A percentile compares a stretch with the other conserved stretches of the same genome.
phyloP scores from a whole-genome alignment of 1,284 basidiomycete species.

The Tranzscheliella williamsii region DNA sequence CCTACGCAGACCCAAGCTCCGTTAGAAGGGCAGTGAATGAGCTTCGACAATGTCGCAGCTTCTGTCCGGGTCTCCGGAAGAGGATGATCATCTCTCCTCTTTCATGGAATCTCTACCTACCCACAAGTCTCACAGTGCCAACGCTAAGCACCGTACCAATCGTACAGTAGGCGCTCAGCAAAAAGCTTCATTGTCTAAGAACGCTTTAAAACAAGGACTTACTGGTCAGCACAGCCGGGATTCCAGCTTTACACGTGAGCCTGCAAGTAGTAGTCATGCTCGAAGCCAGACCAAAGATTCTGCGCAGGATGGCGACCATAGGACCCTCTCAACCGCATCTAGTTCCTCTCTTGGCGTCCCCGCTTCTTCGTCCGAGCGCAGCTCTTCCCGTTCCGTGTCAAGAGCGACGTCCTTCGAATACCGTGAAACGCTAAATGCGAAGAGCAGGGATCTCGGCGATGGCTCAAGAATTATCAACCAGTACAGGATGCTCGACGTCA shows the following conservation, averaged over 20 bases:
- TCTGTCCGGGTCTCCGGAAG: constrained; percentile 32
- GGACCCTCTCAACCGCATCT: constrained; percentile 2
- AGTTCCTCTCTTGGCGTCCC: constrained; percentile 17
- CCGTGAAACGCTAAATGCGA: constrained; percentile 56
- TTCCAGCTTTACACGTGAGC: not conserved
- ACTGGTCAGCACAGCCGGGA: not conserved
- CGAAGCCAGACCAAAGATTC: not conserved
- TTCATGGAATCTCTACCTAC: constrained; percentile 9
- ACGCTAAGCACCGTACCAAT: not conserved
- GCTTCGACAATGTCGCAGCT: constrained; percentile 31
- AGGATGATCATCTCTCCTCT: constrained; percentile 21
- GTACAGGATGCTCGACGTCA: constrained; percentile 52
- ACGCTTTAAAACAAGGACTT: not conserved
- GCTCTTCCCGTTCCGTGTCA: constrained; percentile 22
- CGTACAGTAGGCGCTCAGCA: not conserved
- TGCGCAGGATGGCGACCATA: not conserved
- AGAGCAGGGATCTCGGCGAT: constrained; percentile 49
- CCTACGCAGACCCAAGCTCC: too few species aligned
- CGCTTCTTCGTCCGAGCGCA: constrained; percentile 5
- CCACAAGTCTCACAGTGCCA: constrained; percentile 1
- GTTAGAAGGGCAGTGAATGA: too few species aligned
- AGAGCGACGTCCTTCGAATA: constrained; percentile 28
- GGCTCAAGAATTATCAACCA: constrained; percentile 58
- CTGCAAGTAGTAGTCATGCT: not conserved
- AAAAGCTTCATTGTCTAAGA: not conserved